Evolutionary conservation across 1,139 yeast genomes (phyloP).

Genomic region (Debaryomyces coudertii): DNA sequence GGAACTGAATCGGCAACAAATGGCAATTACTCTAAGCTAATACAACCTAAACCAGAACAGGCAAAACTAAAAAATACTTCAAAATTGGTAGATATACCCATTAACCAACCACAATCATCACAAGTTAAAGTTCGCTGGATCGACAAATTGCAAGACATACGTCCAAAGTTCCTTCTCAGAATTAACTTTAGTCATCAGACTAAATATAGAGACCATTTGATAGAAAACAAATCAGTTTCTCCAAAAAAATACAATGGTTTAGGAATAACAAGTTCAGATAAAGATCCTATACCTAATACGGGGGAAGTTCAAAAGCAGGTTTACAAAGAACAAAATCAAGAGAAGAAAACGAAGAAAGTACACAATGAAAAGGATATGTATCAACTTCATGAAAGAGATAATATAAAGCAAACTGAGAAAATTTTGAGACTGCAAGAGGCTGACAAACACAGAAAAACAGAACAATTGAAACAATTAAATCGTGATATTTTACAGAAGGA

Average conservation of each 20-base stretch:
- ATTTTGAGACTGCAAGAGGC: not conserved
- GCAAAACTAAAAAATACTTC: not conserved
- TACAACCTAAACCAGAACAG: constrained; percentile 15
- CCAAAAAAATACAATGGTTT: constrained; percentile 23
- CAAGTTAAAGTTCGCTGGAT: constrained; percentile 33
- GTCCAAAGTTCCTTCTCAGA: constrained; percentile 37
- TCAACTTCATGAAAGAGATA: constrained; percentile 1
- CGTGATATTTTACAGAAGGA: constrained; percentile 24
- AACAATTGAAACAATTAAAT: constrained; percentile 24
- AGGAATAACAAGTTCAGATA: constrained; percentile 23
- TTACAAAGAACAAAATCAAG: not conserved
- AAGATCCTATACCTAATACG: not conserved
- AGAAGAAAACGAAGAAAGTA: not conserved
- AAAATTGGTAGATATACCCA: not conserved
- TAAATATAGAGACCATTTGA: constrained; percentile 19
- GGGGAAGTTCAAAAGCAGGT: not conserved
- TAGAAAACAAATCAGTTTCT: constrained; percentile 1
- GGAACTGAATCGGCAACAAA: not conserved
- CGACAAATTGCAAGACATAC: constrained; percentile 29
- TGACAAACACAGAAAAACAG: constrained; percentile 19
- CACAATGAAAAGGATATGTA: not conserved
- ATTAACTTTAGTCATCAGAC: constrained; percentile 26
- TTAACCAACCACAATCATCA: not conserved
- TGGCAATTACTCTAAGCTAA: constrained; percentile 8
- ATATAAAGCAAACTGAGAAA: not conserved